Evolutionary conservation across 345 rosid genomes (phyloP), one percentile per base, ranked within the genome.

Genomic region (Citrus australasica): DNA sequence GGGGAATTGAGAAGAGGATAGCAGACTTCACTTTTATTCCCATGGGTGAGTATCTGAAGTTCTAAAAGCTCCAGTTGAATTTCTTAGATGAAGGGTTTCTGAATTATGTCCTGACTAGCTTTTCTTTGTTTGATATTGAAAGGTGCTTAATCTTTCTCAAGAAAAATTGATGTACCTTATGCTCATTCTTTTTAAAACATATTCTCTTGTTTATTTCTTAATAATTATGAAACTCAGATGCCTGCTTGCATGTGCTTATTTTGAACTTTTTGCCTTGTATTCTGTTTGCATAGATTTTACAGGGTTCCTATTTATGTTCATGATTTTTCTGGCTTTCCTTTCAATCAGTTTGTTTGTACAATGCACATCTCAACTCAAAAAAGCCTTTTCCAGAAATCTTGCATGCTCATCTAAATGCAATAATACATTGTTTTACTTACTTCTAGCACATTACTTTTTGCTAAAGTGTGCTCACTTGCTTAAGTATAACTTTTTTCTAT

Each of bases 11-110:
- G 82, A 90, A 95, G 81, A 83, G 99, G 87, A 95, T 93, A 64
- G 97, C 99, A 5, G 99, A 95, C 30, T 95, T 89, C 84, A 78
- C 95, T 61, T 92, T 91, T 77, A 89, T 93, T 85, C 99, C 98
- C 72, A 87, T 78, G 82, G 96, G 99, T 92, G 48, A 75, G 78
- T 14, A 25, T 35, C 82, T 74, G 90, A 53, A 10, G 63, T 69
- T 27, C 67, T 22, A 35, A 40, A 42, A 35, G 11, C 63, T 21
- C 4, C 28, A 40, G 24, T 6, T 21, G 24, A 74, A 60, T 7
- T 24, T 37, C 67, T 4, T 32, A 14, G 68, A 17, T 7, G 40
- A 14, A 64, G 40, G 10, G 21, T 65, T 65, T 32, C 42, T 65
- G 24, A 65, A 65, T 65, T 32, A 32, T 33, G 40, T 19, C 24